Evolutionary conservation across 345 rosid species (phyloP), one percentile per base, ranked within the genome.

Genomic region (Salix suchowensis): DNA sequence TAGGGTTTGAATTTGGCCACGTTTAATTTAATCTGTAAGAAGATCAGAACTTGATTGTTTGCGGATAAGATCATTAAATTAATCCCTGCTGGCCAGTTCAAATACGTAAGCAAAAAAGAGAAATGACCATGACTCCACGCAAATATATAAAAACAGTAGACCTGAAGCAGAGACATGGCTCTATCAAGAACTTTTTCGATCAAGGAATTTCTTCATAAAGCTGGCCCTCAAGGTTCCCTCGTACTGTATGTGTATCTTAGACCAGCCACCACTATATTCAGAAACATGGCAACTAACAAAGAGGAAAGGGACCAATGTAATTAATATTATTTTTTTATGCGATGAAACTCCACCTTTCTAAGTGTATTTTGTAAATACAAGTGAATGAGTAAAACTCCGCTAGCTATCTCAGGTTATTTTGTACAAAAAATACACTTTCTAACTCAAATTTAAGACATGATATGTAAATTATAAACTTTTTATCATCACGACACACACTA

Each of bases 101-200:
- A 10, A 23, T 9, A 58, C 64, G 64, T 58, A 24, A 58, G 37
- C n/a, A 34, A 23, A n/a, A 26, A 58, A n/a, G 64, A 58, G 64
- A 58, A 18, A n/a, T 10, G 64, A 24, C 14, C 64, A 58, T 58
- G 28, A 58, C 64, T 58, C 64, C 5, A 58, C 64, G 28, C 14
- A 11, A 58, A 24, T 24, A 58, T 34, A 34, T 34, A 34, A 34
- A 34, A 34, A 40, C 44, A 40, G 44, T 26, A 54, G 23, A 5
- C 60, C 60, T 6, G 12, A 19, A 16, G 3, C 24, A 65, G 52
- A 6, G 40, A 64, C 48, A 74, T 30, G 70, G 70, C 62, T 28
- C 70, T 65, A 18, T 74, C 77, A 74, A 10, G 2, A 65, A 68
- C 77, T 74, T 74, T 73, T 40, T 16, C 12, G 34, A 39, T 37